Evolutionary conservation across 768 basidiomycete species (phyloP), one percentile per base, ranked within the genome.

Genomic region (Lactarius akahatsu): DNA sequence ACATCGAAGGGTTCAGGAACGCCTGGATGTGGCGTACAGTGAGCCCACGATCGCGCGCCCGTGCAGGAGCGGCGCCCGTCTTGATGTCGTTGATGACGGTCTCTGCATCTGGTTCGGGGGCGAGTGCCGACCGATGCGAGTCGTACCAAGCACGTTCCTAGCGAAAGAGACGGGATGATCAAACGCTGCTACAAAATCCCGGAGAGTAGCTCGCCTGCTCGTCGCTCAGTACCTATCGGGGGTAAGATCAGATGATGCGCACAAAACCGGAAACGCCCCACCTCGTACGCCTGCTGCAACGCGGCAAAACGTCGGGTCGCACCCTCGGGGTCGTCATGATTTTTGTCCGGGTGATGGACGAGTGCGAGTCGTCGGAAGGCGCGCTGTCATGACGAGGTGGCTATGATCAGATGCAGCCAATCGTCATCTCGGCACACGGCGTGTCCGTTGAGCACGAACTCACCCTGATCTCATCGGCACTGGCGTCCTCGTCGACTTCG

Each of bases 81-180:
- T 86, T 85, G 63, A 98, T 89, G 72, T 94, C 91, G 68, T 97
- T 89, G 71, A 94, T 92, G 18, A 96, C 88, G 3, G 82, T 84
- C 54, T 90, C 87, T 54, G 91, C 91, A 75, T 96, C 96, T 50
- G 92, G 86, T 72, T 91, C 90, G 3, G 91, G 90, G 20, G 81
- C 79, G 8, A 94, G 81, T 30, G 91, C 90, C 34, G 90, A 87
- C 65, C 89, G 87, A 75, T 98, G 96, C 5, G 87, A 87, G 77
- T 99, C 97, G 76, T 99, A 99, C 92, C 95, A 99, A 54, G 97
- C 95, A 71, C 97, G 83, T 82, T 98, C 96, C 91, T 96, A 62
- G 59, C 55, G 32, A 36, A 28, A 32, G 32, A 43, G 55, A 50
- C 45, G 16, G 36, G 36, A 36, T 15, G 3, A 36, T 59, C 10